Percentiles rank a stretch among this genome's conserved stretches.
Conservation (phyloP, 2,329 filamentous ascomycete genomes). For the Aspergillus texensis region DNA sequence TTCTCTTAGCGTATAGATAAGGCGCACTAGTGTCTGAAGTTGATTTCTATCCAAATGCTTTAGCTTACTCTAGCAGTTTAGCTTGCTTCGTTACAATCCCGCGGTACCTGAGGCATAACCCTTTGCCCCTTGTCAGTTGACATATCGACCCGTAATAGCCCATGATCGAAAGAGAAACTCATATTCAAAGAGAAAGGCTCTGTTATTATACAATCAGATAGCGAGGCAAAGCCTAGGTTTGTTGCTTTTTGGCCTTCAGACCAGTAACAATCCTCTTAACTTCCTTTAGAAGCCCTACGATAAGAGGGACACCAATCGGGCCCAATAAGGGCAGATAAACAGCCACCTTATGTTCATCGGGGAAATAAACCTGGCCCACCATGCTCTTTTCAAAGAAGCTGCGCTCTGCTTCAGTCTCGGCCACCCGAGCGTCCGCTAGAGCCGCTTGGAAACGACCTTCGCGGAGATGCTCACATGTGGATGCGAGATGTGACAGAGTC, state of each 20-base stretch:
- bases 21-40: not conserved
- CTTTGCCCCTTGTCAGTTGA: not conserved
- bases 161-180: not conserved
- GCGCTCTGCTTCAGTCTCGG: conserved; percentile 84
- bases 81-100: not conserved
- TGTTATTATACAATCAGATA: not conserved
- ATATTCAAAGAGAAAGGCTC: not conserved
- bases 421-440: conserved; percentile 77
- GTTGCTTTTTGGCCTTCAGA: conserved; percentile 32
- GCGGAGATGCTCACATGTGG: conserved; percentile 72
- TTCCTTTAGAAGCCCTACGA: conserved; percentile 84
- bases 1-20: not conserved
- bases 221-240: not conserved
- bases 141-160: not conserved
- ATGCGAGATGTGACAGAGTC: conserved; percentile 75
- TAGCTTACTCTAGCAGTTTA: not conserved
- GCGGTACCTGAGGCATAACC: not conserved
- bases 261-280: conserved; percentile 57
- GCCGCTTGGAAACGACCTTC: conserved; percentile 65
- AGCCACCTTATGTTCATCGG: conserved; percentile 96
- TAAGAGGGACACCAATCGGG: conserved; percentile 83
- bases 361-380: conserved; percentile 98
- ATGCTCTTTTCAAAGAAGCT: conserved; percentile 99
- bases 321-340: conserved; percentile 92
- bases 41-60: not conserved